Evolutionary conservation across 2,329 filamentous ascomycete species (phyloP).

Genomic region (Mollisia scopiformis): DNA sequence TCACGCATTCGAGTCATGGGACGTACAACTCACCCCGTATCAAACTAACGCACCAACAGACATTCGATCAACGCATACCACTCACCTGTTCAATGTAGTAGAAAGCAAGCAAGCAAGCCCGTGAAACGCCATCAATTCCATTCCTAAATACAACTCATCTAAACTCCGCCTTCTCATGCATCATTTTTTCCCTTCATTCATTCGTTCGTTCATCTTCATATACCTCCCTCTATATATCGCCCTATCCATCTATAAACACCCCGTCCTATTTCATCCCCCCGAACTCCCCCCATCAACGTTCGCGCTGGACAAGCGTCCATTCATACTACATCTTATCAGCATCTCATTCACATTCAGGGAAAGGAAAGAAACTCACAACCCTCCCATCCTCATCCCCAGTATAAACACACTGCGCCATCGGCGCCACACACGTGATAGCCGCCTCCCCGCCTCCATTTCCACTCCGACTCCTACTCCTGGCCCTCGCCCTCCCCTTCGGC

Average conservation of each 20-base stretch:
- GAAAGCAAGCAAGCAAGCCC: no score
- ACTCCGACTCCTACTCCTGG: constrained; percentile 16
- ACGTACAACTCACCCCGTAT: no score
- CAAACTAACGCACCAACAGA: no score
- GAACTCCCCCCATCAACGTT: constrained; percentile 32
- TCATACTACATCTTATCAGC: constrained; percentile 29
- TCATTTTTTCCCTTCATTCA: no score
- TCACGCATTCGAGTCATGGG: no score
- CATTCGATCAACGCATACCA: no score
- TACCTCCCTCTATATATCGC: neutral
- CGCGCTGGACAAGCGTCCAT: constrained; percentile 54
- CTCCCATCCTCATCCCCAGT: constrained; percentile 92
- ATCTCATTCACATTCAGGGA: neutral
- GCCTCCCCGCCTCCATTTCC: constrained; percentile 52
- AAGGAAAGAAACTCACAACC: constrained; percentile 68
- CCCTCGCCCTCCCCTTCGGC: constrained; percentile 9
- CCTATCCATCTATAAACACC: neutral
- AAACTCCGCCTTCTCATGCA: no score
- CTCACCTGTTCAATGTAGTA: no score
- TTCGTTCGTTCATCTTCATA: no score
- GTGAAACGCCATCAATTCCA: no score
- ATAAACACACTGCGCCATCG: constrained; percentile 83
- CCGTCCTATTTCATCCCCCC: no score
- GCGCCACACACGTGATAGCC: constrained; percentile 83
- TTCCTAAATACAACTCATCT: no score